Percentiles rank a stretch among this genome's conserved stretches.
phyloP scores from a whole-genome alignment of 1,139 yeast species.

The Pichia sp. region DNA sequence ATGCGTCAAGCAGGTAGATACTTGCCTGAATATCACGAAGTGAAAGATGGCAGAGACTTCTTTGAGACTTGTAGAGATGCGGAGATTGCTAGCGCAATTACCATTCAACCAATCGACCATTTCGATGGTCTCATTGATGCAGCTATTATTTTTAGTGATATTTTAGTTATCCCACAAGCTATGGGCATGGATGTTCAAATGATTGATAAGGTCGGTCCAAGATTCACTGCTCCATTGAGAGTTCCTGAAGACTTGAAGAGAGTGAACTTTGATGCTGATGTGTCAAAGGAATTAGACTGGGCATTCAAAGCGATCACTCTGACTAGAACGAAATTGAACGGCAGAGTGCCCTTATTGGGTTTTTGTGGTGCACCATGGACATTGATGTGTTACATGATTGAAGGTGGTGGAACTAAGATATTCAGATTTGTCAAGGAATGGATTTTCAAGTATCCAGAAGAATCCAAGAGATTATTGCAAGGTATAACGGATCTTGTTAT shows the following conservation, averaged over 20 bases:
- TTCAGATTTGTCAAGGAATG: constrained; percentile 89
- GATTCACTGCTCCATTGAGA: constrained; percentile 83
- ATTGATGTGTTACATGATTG: constrained; percentile 90
- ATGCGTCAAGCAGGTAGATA: constrained; percentile 95
- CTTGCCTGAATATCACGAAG: constrained; percentile 86
- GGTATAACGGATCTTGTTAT: constrained; percentile 83
- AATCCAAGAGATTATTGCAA: constrained; percentile 63
- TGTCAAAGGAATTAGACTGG: constrained; percentile 78
- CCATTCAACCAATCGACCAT: constrained; percentile 92
- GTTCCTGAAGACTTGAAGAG: constrained; percentile 54
- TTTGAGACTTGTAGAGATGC: constrained; percentile 92
- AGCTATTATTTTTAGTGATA: constrained; percentile 93
- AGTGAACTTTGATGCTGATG: constrained; percentile 58
- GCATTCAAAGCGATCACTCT: constrained; percentile 87
- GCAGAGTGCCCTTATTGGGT: constrained; percentile 90
- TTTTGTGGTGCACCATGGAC: constrained; percentile 99
- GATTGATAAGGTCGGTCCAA: constrained; percentile 95
- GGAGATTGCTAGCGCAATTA: constrained; percentile 86
- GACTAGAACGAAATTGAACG: constrained; percentile 75
- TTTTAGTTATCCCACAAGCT: constrained; percentile 94
- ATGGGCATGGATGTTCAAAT: constrained; percentile 94
- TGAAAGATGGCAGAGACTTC: constrained; percentile 80
- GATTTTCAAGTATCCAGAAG: constrained; percentile 74
- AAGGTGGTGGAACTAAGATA: constrained; percentile 93
- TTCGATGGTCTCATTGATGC: constrained; percentile 89